Percentiles rank a stretch among this genome's conserved stretches.
phyloP scores from a whole-genome alignment of 2,329 filamentous ascomycete species.

The Ophiostoma ips region DNA sequence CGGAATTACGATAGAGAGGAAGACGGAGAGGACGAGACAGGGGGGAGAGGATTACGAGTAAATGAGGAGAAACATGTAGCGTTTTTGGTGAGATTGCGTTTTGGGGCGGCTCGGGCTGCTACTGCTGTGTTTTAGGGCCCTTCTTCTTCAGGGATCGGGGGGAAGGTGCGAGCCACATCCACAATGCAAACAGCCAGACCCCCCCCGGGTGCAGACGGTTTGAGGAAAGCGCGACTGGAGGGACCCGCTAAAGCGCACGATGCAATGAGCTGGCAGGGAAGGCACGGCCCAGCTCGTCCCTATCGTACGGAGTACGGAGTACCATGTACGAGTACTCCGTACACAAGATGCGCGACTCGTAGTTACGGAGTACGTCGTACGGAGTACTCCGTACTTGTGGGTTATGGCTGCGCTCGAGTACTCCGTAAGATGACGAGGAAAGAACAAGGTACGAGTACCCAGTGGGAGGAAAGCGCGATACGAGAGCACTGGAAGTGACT shows the following conservation, averaged over 20 bases:
- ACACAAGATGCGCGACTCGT: too few relatives aligned
- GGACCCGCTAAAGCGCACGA: constrained; percentile 1
- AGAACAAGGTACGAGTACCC: too few relatives aligned
- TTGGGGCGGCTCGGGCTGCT: constrained; percentile 2
- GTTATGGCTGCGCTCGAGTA: too few relatives aligned
- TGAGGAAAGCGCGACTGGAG: neutral
- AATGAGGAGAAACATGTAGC: neutral
- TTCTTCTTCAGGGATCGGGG: neutral
- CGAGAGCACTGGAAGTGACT: too few relatives aligned
- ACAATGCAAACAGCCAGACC: neutral
- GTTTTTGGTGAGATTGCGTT: constrained; percentile 6
- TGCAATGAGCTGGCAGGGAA: neutral
- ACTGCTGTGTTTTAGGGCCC: neutral
- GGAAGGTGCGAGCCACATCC: neutral
- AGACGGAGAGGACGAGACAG: neutral
- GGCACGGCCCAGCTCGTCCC: neutral
- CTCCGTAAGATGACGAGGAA: too few relatives aligned
- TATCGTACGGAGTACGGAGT: too few relatives aligned
- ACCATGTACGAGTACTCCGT: too few relatives aligned
- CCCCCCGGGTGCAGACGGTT: neutral
- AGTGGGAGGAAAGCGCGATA: too few relatives aligned
- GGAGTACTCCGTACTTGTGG: too few relatives aligned
- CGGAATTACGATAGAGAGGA: neutral
- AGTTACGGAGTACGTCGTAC: too few relatives aligned
- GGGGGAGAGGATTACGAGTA: neutral